phyloP scores from a whole-genome alignment of 2,329 filamentous ascomycete species.

The Mariannaea sp. region DNA sequence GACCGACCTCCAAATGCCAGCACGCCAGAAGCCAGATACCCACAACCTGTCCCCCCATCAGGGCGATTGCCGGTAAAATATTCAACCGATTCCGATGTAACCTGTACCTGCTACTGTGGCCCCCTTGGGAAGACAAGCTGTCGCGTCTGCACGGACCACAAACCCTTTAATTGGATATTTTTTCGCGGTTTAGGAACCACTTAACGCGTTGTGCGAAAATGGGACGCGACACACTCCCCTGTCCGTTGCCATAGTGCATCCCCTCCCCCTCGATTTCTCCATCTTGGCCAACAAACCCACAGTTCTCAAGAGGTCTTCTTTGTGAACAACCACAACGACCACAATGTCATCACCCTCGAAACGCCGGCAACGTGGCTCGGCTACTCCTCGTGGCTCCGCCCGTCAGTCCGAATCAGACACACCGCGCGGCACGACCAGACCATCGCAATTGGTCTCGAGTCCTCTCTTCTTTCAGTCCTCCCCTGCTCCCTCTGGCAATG shows the following conservation, averaged over 20 bases:
- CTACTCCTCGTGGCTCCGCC: conserved; percentile 47
- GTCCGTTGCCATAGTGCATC: conserved; percentile 30
- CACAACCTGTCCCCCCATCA: conserved; percentile 26
- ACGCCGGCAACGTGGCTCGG: conserved; percentile 57
- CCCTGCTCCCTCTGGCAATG: conserved; percentile 39
- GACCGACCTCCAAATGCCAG: conserved; percentile 40
- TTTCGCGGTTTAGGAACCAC: conserved; percentile 38
- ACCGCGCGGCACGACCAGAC: conserved; percentile 50
- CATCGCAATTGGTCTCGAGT: conserved; percentile 69
- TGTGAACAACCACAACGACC: conserved; percentile 18
- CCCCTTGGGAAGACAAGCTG: conserved; percentile 7
- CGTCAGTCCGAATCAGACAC: conserved; percentile 50
- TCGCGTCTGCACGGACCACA: conserved; percentile 38
- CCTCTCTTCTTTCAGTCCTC: conserved; percentile 75
- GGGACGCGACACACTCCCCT: conserved; percentile 33
- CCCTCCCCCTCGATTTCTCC: conserved; percentile 35
- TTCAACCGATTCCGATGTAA: conserved; percentile 39
- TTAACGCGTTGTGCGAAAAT: conserved; percentile 46
- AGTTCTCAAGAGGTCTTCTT: conserved; percentile 21
- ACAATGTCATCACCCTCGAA: conserved; percentile 52
- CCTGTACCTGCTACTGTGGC: not conserved
- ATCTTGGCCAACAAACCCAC: conserved; percentile 32
- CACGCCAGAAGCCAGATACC: conserved; percentile 29
- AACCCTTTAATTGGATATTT: conserved; percentile 14
- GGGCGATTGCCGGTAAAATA: conserved; percentile 34